Evolutionary conservation across 495 filamentous ascomycete species (phyloP).

Genomic region (Cladorrhinum samala): DNA sequence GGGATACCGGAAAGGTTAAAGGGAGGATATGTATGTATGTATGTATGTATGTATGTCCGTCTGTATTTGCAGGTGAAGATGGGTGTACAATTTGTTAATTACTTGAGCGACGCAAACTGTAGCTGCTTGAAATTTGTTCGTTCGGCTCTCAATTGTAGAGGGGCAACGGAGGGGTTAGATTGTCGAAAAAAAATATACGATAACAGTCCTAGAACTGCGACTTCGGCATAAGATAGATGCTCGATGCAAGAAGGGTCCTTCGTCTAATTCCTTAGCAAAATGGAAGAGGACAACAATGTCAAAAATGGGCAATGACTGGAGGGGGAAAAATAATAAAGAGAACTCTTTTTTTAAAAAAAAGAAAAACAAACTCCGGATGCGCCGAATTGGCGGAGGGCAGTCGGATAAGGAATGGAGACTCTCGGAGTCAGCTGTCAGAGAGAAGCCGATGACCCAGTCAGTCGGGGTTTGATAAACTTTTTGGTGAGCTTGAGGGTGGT

Average conservation of each 20-base stretch:
- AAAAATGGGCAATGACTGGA: too few species aligned
- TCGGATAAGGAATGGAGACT: background rate
- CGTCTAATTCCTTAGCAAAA: too few species aligned
- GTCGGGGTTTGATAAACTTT: background rate
- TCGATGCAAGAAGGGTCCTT: too few species aligned
- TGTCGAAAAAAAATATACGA: background rate
- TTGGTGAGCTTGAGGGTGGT: slow-evolving; percentile 3
- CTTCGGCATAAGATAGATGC: background rate
- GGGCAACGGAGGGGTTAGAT: background rate
- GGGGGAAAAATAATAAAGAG: too few species aligned
- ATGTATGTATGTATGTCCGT: background rate
- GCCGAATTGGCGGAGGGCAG: background rate
- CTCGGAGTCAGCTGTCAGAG: slow-evolving; percentile 6
- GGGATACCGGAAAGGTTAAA: background rate
- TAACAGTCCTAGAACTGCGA: background rate
- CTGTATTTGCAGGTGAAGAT: background rate
- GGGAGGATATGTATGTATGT: background rate
- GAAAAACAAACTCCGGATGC: too few species aligned
- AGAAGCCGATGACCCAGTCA: slow-evolving; percentile 2
- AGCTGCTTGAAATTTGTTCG: too few species aligned
- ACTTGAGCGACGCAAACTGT: too few species aligned
- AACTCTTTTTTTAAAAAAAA: too few species aligned
- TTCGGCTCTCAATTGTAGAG: background rate
- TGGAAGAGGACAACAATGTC: too few species aligned
- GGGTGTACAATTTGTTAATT: too few species aligned